A percentile compares a stretch with the other conserved stretches of the same genome.
Evolutionary conservation across 441 rosid species (phyloP).

Genomic region (Eutrema salsugineum): DNA sequence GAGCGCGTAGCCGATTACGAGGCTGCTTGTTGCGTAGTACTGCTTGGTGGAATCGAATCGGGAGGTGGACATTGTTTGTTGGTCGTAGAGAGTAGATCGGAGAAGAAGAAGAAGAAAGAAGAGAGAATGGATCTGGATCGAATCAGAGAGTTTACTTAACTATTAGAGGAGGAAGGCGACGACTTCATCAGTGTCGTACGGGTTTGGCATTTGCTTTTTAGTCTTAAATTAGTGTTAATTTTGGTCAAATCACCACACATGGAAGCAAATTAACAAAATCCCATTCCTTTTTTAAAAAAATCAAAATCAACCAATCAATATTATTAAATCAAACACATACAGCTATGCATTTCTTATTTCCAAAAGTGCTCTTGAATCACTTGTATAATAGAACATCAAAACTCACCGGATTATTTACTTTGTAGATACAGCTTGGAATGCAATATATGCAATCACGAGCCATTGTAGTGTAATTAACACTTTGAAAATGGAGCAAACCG

Average conservation of each 20-base stretch:
- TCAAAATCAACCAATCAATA: background rate
- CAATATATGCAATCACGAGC: too few species aligned
- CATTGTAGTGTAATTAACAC: too few species aligned
- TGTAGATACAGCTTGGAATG: too few species aligned
- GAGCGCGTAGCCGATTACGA: slow-evolving; percentile 83
- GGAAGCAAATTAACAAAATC: background rate
- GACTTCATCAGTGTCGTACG: slow-evolving; percentile 29
- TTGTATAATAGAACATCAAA: too few species aligned
- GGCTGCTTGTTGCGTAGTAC: slow-evolving; percentile 66
- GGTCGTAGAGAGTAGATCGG: background rate
- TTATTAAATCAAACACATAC: too few species aligned
- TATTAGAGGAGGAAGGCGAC: slow-evolving; percentile 13
- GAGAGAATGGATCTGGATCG: slow-evolving; percentile 28
- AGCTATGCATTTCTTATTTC: too few species aligned
- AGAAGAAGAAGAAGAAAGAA: slow-evolving; percentile 6
- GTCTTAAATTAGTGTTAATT: background rate
- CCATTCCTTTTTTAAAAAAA: too few species aligned
- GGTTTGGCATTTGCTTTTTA: background rate
- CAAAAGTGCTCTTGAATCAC: too few species aligned
- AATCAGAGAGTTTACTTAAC: background rate
- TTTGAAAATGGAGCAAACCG: too few species aligned
- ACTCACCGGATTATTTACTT: too few species aligned
- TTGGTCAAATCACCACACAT: slow-evolving; percentile 1
- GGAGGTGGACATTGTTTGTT: slow-evolving; percentile 43
- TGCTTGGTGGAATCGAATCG: slow-evolving; percentile 55